Evolutionary conservation across 139 green algal species (phyloP), one percentile per base, ranked within the genome.

Genomic region (Chloropicon primus): DNA sequence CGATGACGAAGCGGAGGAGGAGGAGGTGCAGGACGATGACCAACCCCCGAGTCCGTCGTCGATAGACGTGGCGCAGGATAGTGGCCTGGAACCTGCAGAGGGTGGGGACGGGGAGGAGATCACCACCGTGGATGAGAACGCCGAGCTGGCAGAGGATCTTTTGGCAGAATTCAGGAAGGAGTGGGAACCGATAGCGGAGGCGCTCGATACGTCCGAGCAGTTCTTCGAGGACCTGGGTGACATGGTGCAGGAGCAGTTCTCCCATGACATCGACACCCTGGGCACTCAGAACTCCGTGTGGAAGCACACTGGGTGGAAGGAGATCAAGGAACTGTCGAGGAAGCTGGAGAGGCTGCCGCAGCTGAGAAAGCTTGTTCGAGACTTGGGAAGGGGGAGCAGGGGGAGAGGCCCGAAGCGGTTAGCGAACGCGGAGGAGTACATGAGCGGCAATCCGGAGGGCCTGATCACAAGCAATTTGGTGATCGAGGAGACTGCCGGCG

Each of bases 291-390:
- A 78, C 24, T 85, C 83, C 24, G 80, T 91, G 2, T 97, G 92
- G 92, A 83, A 86, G 28, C 77, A 87, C 25, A 86, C 75, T 0
- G 92, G 92, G 17, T 96, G 92, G 92, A 29, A 80, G 26, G 90
- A 96, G 81, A 82, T 96, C 29, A 84, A 89, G 27, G 76, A 83
- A 0, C 83, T 96, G 74, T 29, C 88, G 5, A 84, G 77, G 81
- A 90, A 92, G 74, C 84, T 97, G 79, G 90, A 96, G 80, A 80
- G 87, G 25, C 85, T 94, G 24, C 80, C 81, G 25, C 91, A 97
- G 88, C 83, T 97, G 76, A 78, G 91, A 1, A 89, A 96, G n/a
- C 84, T 97, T 27, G 90, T 96, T 22, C 78, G 87, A 1, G 76
- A 79, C 10, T 84, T 97, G 71, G 92, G 91, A 1, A 80, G 92